Evolutionary conservation across 768 basidiomycete genomes (phyloP).

Genomic region (button mushroom (Agaricus bisporus)): DNA sequence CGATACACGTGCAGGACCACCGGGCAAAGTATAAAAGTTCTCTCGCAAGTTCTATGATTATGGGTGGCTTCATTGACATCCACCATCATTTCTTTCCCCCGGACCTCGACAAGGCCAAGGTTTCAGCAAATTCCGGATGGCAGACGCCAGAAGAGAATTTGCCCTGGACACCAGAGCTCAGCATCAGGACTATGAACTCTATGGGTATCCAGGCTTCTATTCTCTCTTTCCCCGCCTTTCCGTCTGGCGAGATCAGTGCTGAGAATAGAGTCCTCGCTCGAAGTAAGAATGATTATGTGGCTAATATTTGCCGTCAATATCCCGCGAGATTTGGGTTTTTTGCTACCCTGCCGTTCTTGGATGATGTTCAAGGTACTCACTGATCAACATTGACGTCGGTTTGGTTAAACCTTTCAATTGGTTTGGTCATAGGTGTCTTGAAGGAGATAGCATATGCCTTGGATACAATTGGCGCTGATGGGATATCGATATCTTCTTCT

Average conservation of each 20-base stretch:
- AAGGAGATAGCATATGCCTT: slow-evolving; percentile 55
- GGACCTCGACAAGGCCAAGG: slow-evolving; percentile 39
- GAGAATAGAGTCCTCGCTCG: slow-evolving; percentile 38
- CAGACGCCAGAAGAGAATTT: slow-evolving; percentile 55
- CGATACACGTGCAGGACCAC: background rate
- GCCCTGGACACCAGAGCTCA: slow-evolving; percentile 57
- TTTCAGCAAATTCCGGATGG: slow-evolving; percentile 50
- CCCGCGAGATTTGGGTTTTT: slow-evolving; percentile 65
- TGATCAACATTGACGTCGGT: background rate
- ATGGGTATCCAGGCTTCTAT: slow-evolving; percentile 54
- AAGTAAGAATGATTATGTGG: slow-evolving; percentile 40
- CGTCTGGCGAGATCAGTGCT: slow-evolving; percentile 28
- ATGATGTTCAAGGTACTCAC: slow-evolving; percentile 51
- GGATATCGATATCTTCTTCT: slow-evolving; percentile 60
- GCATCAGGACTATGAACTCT: slow-evolving; percentile 58
- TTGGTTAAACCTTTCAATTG: background rate
- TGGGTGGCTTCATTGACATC: slow-evolving; percentile 47
- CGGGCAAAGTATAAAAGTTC: slow-evolving; percentile 2
- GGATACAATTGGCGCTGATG: slow-evolving; percentile 57
- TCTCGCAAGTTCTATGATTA: background rate
- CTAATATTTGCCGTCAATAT: slow-evolving; percentile 40
- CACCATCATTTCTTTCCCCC: slow-evolving; percentile 73
- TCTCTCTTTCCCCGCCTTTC: slow-evolving; percentile 59
- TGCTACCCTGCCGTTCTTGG: slow-evolving; percentile 54
- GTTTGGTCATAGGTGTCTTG: slow-evolving; percentile 41